Evolutionary conservation across 108 stramenopile species (phyloP), one percentile per base, ranked within the genome.

Genomic region (Mayamaea pseudoterrestris): DNA sequence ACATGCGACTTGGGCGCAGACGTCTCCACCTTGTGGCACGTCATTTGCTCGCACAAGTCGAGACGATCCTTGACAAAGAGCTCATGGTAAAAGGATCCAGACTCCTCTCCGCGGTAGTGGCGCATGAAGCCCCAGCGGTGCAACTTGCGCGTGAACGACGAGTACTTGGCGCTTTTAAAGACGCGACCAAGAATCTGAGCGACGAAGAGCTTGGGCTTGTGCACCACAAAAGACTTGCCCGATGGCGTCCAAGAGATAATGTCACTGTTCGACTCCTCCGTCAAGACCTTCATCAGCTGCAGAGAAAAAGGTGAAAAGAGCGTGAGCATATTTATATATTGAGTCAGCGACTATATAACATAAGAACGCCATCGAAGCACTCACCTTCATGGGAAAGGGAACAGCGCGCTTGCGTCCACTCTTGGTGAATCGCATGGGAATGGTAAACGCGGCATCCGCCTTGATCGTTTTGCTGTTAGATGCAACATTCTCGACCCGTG

Each of bases 111-210:
- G 32, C 66, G 51, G 23, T 53, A 53, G 26, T 55, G 49, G 13
- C 62, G 50, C 41, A 52, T 35, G 50, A 73, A 73, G 1, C 72
- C 72, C 73, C 73, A 74, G 12, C 73, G 73, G 53, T 74, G 67
- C 6, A 74, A 27, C 35, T 74, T 74, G 30, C 73, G 63, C 6
- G 66, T 68, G 51, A 74, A 74, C 13, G 57, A 60, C 7, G 68
- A 55, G 47, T 50, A 66, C 52, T 74, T 74, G 49, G 60, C 73
- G 8, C 41, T 26, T 41, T 68, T 68, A 58, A 75, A 75, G 41
- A 61, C 45, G 27, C 42, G 35, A 3, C 60, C 65, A 28, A 75
- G 66, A 24, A 75, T 59, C 16, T 65, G 57, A 9, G 47, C 40
- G 1, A 52, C 52, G 27, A 69, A 69, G 0, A 44, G 61, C 39